These are phyloP conservation scores for Kodamaea alishanica DNA, from an alignment of 1,139 yeast genomes.

Conservation along the genomic window DNA sequence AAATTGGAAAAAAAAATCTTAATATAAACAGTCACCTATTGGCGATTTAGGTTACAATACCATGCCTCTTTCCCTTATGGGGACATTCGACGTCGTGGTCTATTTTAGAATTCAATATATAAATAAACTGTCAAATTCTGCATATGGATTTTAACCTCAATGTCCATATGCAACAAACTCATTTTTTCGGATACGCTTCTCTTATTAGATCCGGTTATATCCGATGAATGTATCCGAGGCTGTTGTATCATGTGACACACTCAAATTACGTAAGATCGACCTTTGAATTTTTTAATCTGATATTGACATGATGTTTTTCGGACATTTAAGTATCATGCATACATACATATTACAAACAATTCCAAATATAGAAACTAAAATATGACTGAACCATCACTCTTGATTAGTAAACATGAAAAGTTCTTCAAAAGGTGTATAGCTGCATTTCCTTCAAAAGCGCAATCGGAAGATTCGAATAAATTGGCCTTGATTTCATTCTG, in stretches of 20 bases:
- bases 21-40: no score
- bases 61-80: no score
- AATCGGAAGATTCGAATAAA: constrained; percentile 62
- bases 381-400: neutral
- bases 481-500: constrained; percentile 65
- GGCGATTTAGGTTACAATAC: no score
- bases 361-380: neutral
- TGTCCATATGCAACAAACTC: no score
- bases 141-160: no score
- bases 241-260: neutral
- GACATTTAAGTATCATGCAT: no score
- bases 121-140: no score
- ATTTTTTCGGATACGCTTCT: no score
- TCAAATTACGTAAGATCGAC: neutral
- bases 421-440: constrained; percentile 51
- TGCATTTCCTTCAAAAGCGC: constrained; percentile 48
- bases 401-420: constrained; percentile 40
- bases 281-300: neutral
- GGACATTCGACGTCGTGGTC: no score
- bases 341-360: neutral
- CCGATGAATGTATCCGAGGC: neutral
- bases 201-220: neutral
- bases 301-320: no score
- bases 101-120: no score
- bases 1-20: no score